A percentile compares a stretch with the other conserved stretches of the same genome.
These are phyloP conservation scores for Stygiomarasmius scandens DNA, from an alignment of 1,284 basidiomycete species.

Conservation along the genomic window DNA sequence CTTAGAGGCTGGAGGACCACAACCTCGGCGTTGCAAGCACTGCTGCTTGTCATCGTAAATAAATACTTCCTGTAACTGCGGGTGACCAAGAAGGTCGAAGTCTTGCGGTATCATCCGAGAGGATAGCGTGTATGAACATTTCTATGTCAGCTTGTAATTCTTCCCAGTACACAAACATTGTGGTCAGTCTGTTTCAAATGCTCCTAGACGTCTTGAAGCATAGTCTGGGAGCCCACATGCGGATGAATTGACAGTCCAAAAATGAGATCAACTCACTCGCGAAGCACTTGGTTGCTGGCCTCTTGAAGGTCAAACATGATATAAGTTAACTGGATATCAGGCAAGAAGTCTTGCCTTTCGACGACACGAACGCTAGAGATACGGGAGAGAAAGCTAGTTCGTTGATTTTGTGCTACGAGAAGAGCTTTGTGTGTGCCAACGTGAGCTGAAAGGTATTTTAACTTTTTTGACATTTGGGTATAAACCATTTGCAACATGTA, in stretches of 20 bases:
- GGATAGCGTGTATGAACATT: neutral
- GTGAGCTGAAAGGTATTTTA: neutral
- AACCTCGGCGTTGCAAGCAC: neutral
- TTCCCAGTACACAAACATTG: neutral
- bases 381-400: neutral
- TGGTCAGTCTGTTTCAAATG: neutral
- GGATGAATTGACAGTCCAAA: too few relatives aligned
- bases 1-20: neutral
- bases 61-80: neutral
- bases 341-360: neutral
- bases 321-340: neutral
- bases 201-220: neutral
- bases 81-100: too few relatives aligned
- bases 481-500: neutral
- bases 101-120: too few relatives aligned
- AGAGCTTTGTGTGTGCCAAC: neutral
- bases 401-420: neutral
- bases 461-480: neutral
- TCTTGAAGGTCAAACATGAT: neutral
- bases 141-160: neutral
- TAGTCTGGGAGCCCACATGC: neutral
- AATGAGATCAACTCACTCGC: too few relatives aligned
- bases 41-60: neutral
- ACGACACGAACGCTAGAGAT: neutral
- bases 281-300: neutral